Evolutionary conservation across 495 filamentous ascomycete genomes (phyloP).

Genomic region (Emericellopsis terricola): DNA sequence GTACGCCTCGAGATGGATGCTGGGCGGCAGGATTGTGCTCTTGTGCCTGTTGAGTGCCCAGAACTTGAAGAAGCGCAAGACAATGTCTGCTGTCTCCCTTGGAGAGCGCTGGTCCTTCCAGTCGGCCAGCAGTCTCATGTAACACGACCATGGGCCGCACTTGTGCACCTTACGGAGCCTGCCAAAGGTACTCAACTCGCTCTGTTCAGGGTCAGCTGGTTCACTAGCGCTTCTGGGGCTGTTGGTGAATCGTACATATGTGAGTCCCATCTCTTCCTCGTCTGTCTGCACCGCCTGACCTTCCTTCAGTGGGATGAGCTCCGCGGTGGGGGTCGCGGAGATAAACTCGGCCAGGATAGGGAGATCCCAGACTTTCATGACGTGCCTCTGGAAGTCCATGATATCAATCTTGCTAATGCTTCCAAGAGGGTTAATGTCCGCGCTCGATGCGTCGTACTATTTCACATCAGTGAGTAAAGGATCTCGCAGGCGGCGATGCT

Average conservation of each 20-base stretch:
- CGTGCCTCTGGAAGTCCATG: conserved; percentile 58
- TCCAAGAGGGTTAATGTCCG: conserved; percentile 56
- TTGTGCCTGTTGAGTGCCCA: conserved; percentile 7
- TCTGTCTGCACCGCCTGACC: conserved; percentile 35
- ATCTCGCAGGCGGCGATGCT: too few species aligned
- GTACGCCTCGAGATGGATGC: conserved; percentile 23
- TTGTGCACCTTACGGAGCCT: conserved; percentile 51
- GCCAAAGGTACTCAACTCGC: conserved; percentile 10
- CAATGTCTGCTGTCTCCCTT: conserved; percentile 11
- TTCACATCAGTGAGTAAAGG: neutral
- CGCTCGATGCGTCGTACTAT: conserved; percentile 45
- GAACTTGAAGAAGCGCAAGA: conserved; percentile 44
- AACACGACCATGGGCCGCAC: conserved; percentile 57
- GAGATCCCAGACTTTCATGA: conserved; percentile 39
- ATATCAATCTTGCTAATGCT: conserved; percentile 51
- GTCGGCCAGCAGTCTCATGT: conserved; percentile 45
- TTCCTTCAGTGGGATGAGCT: conserved; percentile 63
- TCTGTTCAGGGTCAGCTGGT: neutral
- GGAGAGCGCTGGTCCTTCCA: conserved; percentile 37
- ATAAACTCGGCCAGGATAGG: conserved; percentile 67
- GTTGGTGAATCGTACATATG: conserved; percentile 34
- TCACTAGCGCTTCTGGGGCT: too few species aligned
- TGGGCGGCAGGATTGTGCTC: too few species aligned
- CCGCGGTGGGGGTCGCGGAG: conserved; percentile 59
- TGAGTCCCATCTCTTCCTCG: conserved; percentile 33